Base-by-base conservation (phyloP, 768 basidiomycete genomes). In the Termitomyces sp. region DNA sequence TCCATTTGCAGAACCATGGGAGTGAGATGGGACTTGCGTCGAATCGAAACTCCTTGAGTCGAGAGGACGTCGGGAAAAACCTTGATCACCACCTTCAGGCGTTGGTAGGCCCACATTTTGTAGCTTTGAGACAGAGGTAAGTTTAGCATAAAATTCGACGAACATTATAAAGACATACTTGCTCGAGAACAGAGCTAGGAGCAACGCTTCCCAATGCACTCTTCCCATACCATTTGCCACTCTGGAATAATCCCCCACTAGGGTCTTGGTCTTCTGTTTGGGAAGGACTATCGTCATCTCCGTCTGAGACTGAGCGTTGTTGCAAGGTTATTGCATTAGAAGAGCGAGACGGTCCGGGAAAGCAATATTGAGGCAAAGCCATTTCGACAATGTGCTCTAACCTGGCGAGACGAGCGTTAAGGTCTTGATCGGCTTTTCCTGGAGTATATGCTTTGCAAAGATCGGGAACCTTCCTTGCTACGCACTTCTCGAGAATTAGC, bases 361-460 rank as follows among this genome's bases (percentile, higher is more conserved):
- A 70, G 57, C 81, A 84, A 64, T 81, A 89, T 52, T 92, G 89
- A 29, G 91, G 91, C 6, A 94, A 68, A 3, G 90, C 91, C 58
- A 79, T 72, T 61, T 92, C 91, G 42, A 94, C 78, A 48, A 94
- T 89, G 59, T 88, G 85, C 66, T 94, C 91, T 18, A 94, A 75
- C 54, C 91, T 79, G 35, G 86, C 76, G 39, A 94, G 71, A 46
- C 91, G 85, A 40, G 82, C 80, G 61, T 79, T 83, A 44, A 94
- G 72, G 68, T 94, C 90, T 64, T 91, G 88, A 68, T 93, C 91
- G 15, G 83, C 76, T 66, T 92, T 93, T 53, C 91, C 91, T 10
- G 91, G 91, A 7, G 89, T 92, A 64, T 94, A 94, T 0, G 91
- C 86, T 66, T 89, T 89, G 75, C 91, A 94, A 40, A 93, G 73